These are phyloP conservation scores for Phaeosphaeria sp. DNA, from an alignment of 2,329 filamentous ascomycete genomes.

Conservation along the genomic window DNA sequence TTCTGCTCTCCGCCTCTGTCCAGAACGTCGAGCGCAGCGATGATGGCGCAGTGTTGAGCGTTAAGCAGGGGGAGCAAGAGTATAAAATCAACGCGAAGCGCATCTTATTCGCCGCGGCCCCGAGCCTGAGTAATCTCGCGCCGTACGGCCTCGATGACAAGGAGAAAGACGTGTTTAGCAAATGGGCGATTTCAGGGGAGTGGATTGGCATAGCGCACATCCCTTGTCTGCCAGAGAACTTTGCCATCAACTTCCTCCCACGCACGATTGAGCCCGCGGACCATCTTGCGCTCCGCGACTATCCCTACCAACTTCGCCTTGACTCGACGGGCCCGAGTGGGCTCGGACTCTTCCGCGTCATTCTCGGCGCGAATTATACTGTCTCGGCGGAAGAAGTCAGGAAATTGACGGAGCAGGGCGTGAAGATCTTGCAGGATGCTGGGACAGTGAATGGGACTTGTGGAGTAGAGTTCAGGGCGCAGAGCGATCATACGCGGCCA, in stretches of 20 bases:
- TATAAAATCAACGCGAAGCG: constrained; percentile 25
- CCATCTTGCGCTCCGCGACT: constrained; percentile 23
- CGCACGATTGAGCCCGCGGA: constrained; percentile 12
- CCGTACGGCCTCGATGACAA: constrained; percentile 18
- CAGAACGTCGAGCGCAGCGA: constrained; percentile 5
- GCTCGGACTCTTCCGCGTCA: constrained; percentile 18
- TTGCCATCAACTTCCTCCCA: constrained; percentile 18
- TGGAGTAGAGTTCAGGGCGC: constrained; percentile 12
- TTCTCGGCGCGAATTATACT: constrained; percentile 22
- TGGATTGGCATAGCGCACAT: constrained; percentile 23
- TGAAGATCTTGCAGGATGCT: constrained; percentile 11
- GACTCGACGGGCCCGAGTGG: constrained; percentile 25
- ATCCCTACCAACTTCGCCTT: constrained; percentile 21
- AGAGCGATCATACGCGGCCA: constrained; percentile 23
- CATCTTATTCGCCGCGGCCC: constrained; percentile 23
- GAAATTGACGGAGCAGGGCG: constrained; percentile 1
- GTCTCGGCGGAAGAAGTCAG: constrained; percentile 13
- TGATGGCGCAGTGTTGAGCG: constrained; percentile 6
- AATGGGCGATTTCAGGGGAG: constrained; percentile 11
- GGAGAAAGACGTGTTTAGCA: constrained; percentile 16
- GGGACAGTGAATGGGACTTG: constrained; percentile 16
- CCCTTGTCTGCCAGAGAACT: constrained; percentile 28
- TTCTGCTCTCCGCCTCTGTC: constrained; percentile 18
- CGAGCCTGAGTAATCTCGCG: constrained; percentile 14
- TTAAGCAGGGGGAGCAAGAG: constrained; percentile 8